Evolutionary conservation across 148 eudicot species (phyloP), one percentile per base, ranked within the genome.

Genomic region (Vaccinium macrocarpon): DNA sequence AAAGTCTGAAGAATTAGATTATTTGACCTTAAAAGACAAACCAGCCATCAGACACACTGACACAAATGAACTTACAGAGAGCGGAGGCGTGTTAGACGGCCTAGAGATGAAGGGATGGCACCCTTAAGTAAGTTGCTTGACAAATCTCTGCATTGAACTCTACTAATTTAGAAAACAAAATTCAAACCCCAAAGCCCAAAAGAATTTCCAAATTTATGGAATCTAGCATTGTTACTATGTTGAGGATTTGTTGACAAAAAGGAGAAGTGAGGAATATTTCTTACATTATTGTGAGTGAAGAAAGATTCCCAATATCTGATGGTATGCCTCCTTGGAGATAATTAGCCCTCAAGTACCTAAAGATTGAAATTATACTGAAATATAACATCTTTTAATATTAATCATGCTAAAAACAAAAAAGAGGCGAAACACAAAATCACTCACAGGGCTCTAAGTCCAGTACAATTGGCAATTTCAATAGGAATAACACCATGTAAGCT

Each of bases 321-420:
- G 98, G 99, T 88, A 97, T 92, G 85, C 98, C 99, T 59, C 99
- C 99, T 88, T 97, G 97, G 72, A 97, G 91, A 90, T 91, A 93
- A 87, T 97, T 97, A 81, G 87, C 92, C 88, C 96, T 91, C 90
- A 97, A 88, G 87, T 97, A 96, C 90, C 99, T 96, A 85, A 0
- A 89, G 2, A 51, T 42, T 48, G 61, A 3, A 64, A 38, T 1
- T n/a, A 11, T 66, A 49, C 66, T n/a, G 14, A 27, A 84, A 84
- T 71, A 10, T 12, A 16, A 57, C 8, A 2, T 12, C 19, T 42
- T 38, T 12, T 72, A 23, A 9, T 4, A 10, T 7, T 8, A 56
- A 49, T 16, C 50, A n/a, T 27, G 21, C 21, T 11, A 77, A 14
- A 62, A 53, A 11, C 29, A n/a, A 35, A 52, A 73, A 21, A 38